Evolutionary conservation across 768 basidiomycete genomes (phyloP), one percentile per base, ranked within the genome.

Genomic region (Termitomyces sp.): DNA sequence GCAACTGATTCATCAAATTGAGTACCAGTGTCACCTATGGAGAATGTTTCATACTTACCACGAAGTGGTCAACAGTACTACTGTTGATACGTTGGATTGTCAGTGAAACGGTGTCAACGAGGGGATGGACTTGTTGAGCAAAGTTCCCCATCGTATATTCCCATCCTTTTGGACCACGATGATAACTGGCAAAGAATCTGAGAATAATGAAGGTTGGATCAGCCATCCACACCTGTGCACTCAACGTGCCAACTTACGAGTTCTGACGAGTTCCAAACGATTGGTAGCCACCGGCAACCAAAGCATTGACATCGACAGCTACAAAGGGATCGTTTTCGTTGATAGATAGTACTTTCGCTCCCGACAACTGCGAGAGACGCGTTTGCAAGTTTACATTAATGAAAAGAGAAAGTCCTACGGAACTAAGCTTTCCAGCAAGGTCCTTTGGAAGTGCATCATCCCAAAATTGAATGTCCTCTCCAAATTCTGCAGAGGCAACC

Each of bases 321-420:
- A 73, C 71, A 39, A 75, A 80, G 2, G 85, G 84, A 61, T 79
- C 77, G 56, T 73, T 61, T 16, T 76, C 81, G 56, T 87, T 78
- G 65, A 87, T 85, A 0, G 72, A 61, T 31, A 83, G 67, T 1
- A 87, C 84, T 68, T 74, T 78, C 2, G 84, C 84, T 4, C 85
- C 84, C 45, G 77, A 74, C 27, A 78, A 66, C 75, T 75, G 54
- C 37, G 6, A n/a, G 36, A 56, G 51, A 49, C 24, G 57, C 13
- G 39, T 27, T 37, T 58, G 27, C 51, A 36, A 13, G 4, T 15
- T 60, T 53, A 30, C 24, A 12, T 31, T 41, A 42, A 8, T 31
- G 33, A 11, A 41, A 36, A 33, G 31, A 45, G 22, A 45, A 33
- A 34, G 2, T 66, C 75, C 31, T 56, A 81, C 80, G 24, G 76